Evolutionary conservation across 192 early-diverging fungal genomes (phyloP).

Genomic region (Coemansia sp.): DNA sequence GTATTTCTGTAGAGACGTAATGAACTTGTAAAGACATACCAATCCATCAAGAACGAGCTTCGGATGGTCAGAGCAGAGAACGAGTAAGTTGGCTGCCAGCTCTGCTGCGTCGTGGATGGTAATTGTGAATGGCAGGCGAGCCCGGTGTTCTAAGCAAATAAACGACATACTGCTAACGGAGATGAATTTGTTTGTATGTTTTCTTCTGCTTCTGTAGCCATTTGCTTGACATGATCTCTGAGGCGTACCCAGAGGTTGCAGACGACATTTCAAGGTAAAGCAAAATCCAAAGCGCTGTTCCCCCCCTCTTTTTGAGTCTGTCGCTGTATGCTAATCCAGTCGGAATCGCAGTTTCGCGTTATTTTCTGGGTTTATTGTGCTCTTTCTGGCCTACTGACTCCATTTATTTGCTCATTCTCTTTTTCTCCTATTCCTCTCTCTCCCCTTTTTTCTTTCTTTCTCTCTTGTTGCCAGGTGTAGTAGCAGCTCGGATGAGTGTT

Average conservation of each 20-base stretch:
- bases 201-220: constrained; percentile 28
- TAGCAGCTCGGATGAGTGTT: constrained; percentile 26
- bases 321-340: not conserved
- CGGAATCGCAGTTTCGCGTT: not conserved
- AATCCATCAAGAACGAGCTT: constrained; percentile 21
- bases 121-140: too few species aligned
- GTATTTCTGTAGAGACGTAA: constrained; percentile 35
- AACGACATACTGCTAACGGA: not conserved
- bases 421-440: not conserved
- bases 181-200: too few species aligned
- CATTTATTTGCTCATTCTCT: not conserved
- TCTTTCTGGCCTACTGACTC: not conserved
- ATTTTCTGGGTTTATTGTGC: not conserved
- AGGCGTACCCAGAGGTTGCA: constrained; percentile 42
- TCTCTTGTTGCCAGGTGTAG: not conserved
- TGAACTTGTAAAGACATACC: constrained; percentile 39
- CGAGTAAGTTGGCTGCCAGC: constrained; percentile 30
- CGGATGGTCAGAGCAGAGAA: constrained; percentile 40
- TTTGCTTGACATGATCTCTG: constrained; percentile 45
- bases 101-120: too few species aligned
- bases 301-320: not conserved
- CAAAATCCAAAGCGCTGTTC: not conserved
- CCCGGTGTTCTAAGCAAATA: not conserved
- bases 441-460: not conserved
- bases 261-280: constrained; percentile 46